Evolutionary conservation across 2,329 filamentous ascomycete species (phyloP).

Genomic region (Penicillium occitanis): DNA sequence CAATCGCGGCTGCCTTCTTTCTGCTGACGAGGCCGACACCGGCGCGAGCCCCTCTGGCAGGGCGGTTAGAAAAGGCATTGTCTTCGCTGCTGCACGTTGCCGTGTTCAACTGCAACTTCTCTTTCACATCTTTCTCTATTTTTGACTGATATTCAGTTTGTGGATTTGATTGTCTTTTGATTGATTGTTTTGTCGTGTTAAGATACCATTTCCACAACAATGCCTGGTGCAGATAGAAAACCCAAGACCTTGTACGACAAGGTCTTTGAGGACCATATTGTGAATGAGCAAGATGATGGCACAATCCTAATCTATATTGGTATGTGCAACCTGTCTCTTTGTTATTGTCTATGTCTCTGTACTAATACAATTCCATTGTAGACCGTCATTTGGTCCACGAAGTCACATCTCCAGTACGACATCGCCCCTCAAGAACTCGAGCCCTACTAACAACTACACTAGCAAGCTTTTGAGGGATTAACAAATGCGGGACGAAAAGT

Average conservation of each 20-base stretch:
- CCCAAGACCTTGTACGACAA: constrained; percentile 95
- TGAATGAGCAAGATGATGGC: constrained; percentile 92
- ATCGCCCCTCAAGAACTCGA: neutral
- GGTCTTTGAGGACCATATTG: constrained; percentile 90
- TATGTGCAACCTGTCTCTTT: constrained; percentile 43
- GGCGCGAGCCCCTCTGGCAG: constrained; percentile 18
- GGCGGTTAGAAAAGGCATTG: constrained; percentile 20
- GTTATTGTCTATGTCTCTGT: neutral
- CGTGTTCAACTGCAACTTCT: constrained; percentile 2
- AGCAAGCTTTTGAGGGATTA: constrained; percentile 97
- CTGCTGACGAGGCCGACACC: constrained; percentile 20
- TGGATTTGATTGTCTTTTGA: neutral
- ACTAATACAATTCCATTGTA: constrained; percentile 40
- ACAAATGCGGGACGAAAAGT: constrained; percentile 85
- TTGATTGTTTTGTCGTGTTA: constrained; percentile 6
- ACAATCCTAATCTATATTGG: constrained; percentile 92
- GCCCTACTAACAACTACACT: constrained; percentile 22
- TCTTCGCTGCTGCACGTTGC: constrained; percentile 8
- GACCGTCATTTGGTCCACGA: constrained; percentile 97
- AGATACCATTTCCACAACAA: constrained; percentile 36
- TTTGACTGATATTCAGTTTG: constrained; percentile 2
- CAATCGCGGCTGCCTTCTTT: constrained; percentile 11
- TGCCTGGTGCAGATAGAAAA: constrained; percentile 71
- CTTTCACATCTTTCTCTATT: neutral
- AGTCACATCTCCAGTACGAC: constrained; percentile 81